These are phyloP conservation scores for Lachnellula hyalina DNA, from an alignment of 2,329 filamentous ascomycete species.

Conservation along the genomic window DNA sequence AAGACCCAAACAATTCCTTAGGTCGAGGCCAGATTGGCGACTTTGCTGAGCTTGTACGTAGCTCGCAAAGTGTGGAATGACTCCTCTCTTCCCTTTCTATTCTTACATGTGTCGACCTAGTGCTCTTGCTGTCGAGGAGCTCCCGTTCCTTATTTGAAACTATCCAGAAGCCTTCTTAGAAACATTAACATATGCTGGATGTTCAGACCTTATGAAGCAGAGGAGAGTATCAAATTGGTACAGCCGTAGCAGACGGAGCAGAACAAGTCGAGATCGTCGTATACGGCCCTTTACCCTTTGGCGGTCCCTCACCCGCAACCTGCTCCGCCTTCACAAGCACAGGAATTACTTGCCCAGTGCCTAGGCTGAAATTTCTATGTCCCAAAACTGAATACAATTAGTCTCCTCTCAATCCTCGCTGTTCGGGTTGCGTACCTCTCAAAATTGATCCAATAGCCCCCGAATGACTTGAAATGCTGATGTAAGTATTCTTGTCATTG, in stretches of 20 bases:
- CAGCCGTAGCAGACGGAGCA: not conserved
- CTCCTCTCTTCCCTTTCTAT: no score
- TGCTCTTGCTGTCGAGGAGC: no score
- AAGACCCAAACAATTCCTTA: no score
- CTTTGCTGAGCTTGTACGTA: no score
- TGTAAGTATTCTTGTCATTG: constrained; percentile 47
- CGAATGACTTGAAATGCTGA: constrained; percentile 56
- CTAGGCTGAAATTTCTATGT: constrained; percentile 56
- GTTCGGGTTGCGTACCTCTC: constrained; percentile 23
- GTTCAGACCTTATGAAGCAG: not conserved
- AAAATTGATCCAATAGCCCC: constrained; percentile 52
- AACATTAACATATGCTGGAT: no score
- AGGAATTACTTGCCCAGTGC: constrained; percentile 65
- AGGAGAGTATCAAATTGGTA: not conserved
- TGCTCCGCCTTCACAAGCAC: constrained; percentile 58
- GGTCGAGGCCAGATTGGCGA: no score
- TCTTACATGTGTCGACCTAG: no score
- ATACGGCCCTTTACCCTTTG: constrained; percentile 3
- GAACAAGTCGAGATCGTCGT: constrained; percentile 2
- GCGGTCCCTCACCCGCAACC: constrained; percentile 15
- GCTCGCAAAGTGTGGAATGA: no score
- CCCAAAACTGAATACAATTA: constrained; percentile 40
- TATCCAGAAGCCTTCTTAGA: no score
- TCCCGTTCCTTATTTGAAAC: no score
- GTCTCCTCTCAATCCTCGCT: not conserved